Evolutionary conservation across 2,329 filamentous ascomycete species (phyloP).

Genomic region (Cercospora zeae-maydis): DNA sequence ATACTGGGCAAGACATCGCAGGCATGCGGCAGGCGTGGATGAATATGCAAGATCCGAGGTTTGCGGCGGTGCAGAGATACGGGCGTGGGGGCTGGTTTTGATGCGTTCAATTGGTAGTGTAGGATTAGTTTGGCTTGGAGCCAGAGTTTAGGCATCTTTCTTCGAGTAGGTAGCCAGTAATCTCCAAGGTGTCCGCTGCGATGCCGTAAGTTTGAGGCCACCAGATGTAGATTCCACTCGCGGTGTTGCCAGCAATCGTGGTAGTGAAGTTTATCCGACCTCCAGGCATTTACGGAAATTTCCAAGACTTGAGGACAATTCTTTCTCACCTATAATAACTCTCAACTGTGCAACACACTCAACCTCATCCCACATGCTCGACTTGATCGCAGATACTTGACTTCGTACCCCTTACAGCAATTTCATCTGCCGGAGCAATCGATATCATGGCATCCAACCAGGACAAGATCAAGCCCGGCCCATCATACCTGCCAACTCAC

Average conservation of each 20-base stretch:
- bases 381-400: too few relatives aligned
- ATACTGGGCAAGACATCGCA: neutral
- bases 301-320: too few relatives aligned
- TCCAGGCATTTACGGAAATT: too few relatives aligned
- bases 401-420: too few relatives aligned
- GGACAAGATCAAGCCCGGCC: neutral
- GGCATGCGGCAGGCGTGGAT: conserved; percentile 1
- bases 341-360: too few relatives aligned
- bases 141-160: neutral
- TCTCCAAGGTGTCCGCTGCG: neutral
- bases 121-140: too few relatives aligned
- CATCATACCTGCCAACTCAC: neutral
- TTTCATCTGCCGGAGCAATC: neutral
- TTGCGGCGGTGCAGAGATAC: neutral
- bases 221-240: neutral
- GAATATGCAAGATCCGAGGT: conserved; percentile 1
- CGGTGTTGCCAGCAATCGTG: neutral
- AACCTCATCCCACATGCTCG: too few relatives aligned
- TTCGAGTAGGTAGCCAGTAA: neutral
- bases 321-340: too few relatives aligned
- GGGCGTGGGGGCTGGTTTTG: neutral
- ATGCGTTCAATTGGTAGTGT: neutral
- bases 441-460: neutral
- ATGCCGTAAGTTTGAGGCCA: neutral
- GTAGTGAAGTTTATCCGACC: neutral